Evolutionary conservation across 176 grass and related monocot species (phyloP), one percentile per base, ranked within the genome.

Genomic region (Calamus simplicifolius): DNA sequence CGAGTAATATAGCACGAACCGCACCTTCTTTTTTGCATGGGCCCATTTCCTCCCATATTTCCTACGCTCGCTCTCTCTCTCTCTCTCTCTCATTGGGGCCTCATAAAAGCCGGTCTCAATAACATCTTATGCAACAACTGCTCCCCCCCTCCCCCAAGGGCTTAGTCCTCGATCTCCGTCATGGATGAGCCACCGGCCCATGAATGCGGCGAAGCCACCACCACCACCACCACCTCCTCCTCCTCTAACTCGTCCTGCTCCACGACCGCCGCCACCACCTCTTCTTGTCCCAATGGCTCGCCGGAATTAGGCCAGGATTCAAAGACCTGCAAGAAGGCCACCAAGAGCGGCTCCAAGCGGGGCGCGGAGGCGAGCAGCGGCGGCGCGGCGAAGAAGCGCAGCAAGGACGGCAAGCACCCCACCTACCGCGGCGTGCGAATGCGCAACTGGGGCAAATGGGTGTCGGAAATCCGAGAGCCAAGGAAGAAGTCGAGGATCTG

Each of bases 401-500:
- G 78, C 63, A 69, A 63, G 69, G 85, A 85, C 52, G 64, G 81
- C 49, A 58, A 64, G 68, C 85, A 88, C 81, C 74, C 81, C 64
- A 57, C 64, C 25, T 70, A 79, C 89, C 58, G 79, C 54, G 85
- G 89, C 51, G 85, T 95, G 60, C 89, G 89, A 25, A 85, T 89
- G 89, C 77, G 85, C 2, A 68, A 56, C 52, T 95, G 89, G 85
- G 85, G 89, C 0, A 89, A 89, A 72, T 95, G 89, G 89, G 89
- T 95, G 64, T 95, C 89, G 0, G 89, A 95, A 62, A 95, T 95
- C 73, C 76, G 89, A 63, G 89, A 95, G 68, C 89, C 89, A 0
- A 67, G 81, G 21, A 95, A 95, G 78, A 95, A 95, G 78, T 95
- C 89, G 0, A 85, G 89, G 57, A 95, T 95, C 59, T 95, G 89